Evolutionary conservation across 129 eudicot genomes (phyloP).

Genomic region (Artemisia tridentata): DNA sequence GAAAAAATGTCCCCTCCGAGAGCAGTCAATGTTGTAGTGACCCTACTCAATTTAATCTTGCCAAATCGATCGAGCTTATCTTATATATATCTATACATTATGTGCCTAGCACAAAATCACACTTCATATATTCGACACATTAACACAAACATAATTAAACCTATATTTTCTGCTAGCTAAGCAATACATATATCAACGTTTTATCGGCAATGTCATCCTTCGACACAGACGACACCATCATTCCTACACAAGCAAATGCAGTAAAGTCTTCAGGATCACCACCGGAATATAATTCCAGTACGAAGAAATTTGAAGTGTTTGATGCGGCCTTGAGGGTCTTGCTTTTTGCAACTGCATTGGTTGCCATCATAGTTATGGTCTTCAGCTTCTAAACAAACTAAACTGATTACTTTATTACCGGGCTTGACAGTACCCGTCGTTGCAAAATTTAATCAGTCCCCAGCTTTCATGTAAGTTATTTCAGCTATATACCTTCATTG

Average conservation of each 20-base stretch:
- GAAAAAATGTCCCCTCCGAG: too few species aligned
- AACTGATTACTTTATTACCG: slow-evolving; percentile 25
- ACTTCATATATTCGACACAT: too few species aligned
- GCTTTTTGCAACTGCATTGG: slow-evolving; percentile 44
- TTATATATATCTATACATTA: too few species aligned
- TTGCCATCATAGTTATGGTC: slow-evolving; percentile 56
- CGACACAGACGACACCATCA: neutral
- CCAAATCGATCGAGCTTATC: too few species aligned
- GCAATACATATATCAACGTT: neutral
- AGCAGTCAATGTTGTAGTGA: too few species aligned
- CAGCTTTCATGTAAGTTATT: slow-evolving; percentile 63
- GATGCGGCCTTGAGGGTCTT: slow-evolving; percentile 39
- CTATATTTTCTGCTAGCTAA: too few species aligned
- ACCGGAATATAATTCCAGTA: neutral
- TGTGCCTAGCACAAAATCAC: too few species aligned
- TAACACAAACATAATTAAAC: neutral
- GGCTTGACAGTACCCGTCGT: neutral
- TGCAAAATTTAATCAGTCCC: slow-evolving; percentile 53
- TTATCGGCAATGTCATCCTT: neutral
- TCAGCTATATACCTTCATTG: too few species aligned
- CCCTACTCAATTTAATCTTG: too few species aligned
- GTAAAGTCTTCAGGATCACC: neutral
- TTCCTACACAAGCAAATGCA: neutral
- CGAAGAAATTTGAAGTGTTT: neutral
- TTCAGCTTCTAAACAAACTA: slow-evolving; percentile 50